Evolutionary conservation across 345 rosid genomes (phyloP), one percentile per base, ranked within the genome.

Genomic region (Odontarrhena argentea): DNA sequence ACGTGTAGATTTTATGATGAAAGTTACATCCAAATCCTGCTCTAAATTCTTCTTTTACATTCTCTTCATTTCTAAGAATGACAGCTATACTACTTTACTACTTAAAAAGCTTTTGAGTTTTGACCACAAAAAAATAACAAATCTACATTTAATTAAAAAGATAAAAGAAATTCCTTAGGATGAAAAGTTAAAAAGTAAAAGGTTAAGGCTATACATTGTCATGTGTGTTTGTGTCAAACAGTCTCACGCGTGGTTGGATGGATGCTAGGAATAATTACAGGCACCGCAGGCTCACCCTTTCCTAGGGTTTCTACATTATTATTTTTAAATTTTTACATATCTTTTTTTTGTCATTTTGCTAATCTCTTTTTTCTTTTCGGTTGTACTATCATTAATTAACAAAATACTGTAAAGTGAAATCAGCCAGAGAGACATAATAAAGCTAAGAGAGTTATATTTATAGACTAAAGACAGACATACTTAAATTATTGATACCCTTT

Each of bases 151-250:
- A 22, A 2, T 6, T 2, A 30, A 10, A 50, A 34, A 43, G 2
- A 45, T 5, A 32, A 6, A 30, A 4, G 22, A 18, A 0, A 6
- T 63, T 55, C 2, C 3, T 47, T 12, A 30, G 15, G 55, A 7
- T 11, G 1, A 40, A 22, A 35, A 13, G 36, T 12, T 24, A 36
- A 13, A 5, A 48, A 13, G 6, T 7, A 26, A 43, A 71, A 55
- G 1, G 28, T 47, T 18, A 14, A 66, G 68, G 37, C 28, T 60
- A 60, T 46, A 47, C 60, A 74, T 61, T 22, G 68, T 61, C 74
- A 74, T 62, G 65, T 74, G 69, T 68, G 78, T 68, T 68, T 74
- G 78, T 74, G 78, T 74, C 69, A 41, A 72, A 74, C 64, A 74
- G 77, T 26, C 60, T 68, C 70, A 74, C 69, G 74, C 74, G 74